A percentile compares a stretch with the other conserved stretches of the same genome.
These are phyloP conservation scores for Citrus trifoliata DNA, from an alignment of 345 rosid genomes.

Conservation along the genomic window DNA sequence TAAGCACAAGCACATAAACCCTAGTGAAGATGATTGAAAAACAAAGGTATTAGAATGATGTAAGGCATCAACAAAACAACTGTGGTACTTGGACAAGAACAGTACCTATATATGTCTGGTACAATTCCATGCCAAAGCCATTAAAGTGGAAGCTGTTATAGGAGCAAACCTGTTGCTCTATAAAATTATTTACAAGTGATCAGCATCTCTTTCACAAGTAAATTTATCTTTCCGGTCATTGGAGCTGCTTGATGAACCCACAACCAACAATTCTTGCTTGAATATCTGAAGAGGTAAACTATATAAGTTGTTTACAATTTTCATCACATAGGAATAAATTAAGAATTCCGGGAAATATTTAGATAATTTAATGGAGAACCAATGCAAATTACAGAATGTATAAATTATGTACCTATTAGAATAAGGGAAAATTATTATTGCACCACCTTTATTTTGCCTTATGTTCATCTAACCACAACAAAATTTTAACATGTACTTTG, in stretches of 20 bases:
- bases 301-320: neutral
- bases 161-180: neutral
- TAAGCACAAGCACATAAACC: neutral
- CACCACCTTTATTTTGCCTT: no score
- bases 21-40: neutral
- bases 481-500: no score
- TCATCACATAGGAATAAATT: neutral
- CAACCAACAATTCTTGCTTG: constrained; percentile 34
- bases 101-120: neutral
- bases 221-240: constrained; percentile 7
- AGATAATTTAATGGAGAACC: no score
- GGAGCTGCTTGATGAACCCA: constrained; percentile 17
- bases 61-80: neutral
- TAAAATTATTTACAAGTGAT: neutral
- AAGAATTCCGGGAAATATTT: no score
- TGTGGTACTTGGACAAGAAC: neutral
- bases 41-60: neutral
- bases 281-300: constrained; percentile 35
- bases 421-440: no score
- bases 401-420: no score
- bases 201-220: constrained; percentile 5
- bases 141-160: neutral
- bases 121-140: neutral
- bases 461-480: no score
- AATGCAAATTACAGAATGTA: no score